Conservation (phyloP, 2,329 filamentous ascomycete species). For the Calonectria naviculata region DNA sequence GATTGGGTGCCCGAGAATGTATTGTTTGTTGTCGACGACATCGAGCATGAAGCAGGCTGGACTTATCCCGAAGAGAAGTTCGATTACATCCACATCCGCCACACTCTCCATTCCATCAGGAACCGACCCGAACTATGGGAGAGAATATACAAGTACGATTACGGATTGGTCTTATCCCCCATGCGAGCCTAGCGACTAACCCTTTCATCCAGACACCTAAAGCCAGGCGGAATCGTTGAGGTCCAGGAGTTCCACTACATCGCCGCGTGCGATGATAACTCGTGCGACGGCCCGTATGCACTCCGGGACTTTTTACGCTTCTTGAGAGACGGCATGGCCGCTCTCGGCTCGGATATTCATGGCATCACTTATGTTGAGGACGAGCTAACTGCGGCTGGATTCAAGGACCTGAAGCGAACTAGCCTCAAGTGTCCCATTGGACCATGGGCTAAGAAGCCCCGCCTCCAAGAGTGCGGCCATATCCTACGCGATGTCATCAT, state of each 20-base stretch:
- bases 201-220: constrained; percentile 54
- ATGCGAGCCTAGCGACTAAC: neutral
- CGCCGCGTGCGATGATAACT: constrained; percentile 57
- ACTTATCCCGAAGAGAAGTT: constrained; percentile 56
- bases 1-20: constrained; percentile 63
- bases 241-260: constrained; percentile 58
- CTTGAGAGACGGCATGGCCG: constrained; percentile 52
- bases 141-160: constrained; percentile 54
- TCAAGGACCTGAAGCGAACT: constrained; percentile 52
- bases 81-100: constrained; percentile 62
- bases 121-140: constrained; percentile 54
- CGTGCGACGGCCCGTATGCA: constrained; percentile 56
- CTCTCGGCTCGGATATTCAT: constrained; percentile 55
- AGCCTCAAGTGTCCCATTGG: constrained; percentile 61
- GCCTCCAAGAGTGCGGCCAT: constrained; percentile 57
- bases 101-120: constrained; percentile 57
- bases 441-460: constrained; percentile 56
- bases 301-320: constrained; percentile 58
- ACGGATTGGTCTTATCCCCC: neutral
- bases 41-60: constrained; percentile 63
- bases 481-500: constrained; percentile 56
- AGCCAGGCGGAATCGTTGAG: constrained; percentile 64
- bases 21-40: constrained; percentile 63
- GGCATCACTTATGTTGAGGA: constrained; percentile 49
- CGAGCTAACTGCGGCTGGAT: constrained; percentile 54